Evolutionary conservation across 2,329 filamentous ascomycete genomes (phyloP).

Genomic region (Orbilia oligospora): DNA sequence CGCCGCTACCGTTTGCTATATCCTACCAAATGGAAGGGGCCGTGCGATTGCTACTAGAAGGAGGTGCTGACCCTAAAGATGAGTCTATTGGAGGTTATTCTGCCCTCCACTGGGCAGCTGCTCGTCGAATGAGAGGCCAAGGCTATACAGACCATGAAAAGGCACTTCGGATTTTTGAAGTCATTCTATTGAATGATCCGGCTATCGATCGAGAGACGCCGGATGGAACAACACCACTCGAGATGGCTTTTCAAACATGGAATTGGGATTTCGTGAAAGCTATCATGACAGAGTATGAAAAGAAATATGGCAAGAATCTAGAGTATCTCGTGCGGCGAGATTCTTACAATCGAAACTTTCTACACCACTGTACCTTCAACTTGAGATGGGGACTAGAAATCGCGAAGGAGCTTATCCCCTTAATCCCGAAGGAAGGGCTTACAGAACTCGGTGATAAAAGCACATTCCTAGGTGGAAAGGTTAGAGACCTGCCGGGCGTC

Average conservation of each 20-base stretch:
- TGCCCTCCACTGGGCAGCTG: conserved; percentile 37
- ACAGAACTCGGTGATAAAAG: conserved; percentile 11
- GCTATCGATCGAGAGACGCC: conserved; percentile 28
- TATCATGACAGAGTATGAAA: conserved; percentile 22
- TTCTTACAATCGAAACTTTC: conserved; percentile 34
- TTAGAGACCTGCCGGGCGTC: conserved; percentile 3
- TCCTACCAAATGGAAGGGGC: conserved; percentile 8
- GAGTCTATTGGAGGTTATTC: conserved; percentile 10
- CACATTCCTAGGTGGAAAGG: conserved; percentile 1
- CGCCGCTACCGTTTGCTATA: conserved; percentile 16
- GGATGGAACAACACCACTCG: conserved; percentile 29
- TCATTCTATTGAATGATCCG: conserved; percentile 14
- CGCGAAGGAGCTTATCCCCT: conserved; percentile 14
- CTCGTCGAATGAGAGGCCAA: neutral
- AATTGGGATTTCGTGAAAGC: conserved; percentile 34
- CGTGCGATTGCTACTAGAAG: conserved; percentile 13
- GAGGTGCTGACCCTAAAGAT: conserved; percentile 16
- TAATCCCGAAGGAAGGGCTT: neutral
- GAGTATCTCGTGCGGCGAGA: conserved; percentile 34
- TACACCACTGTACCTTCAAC: conserved; percentile 30
- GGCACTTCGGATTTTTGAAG: conserved; percentile 28
- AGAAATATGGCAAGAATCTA: conserved; percentile 13
- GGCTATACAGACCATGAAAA: conserved; percentile 5
- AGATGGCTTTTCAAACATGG: conserved; percentile 29
- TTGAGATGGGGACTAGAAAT: conserved; percentile 25